Evolutionary conservation across 2,329 filamentous ascomycete species (phyloP), one percentile per base, ranked within the genome.

Genomic region (Neonectria coccinea): DNA sequence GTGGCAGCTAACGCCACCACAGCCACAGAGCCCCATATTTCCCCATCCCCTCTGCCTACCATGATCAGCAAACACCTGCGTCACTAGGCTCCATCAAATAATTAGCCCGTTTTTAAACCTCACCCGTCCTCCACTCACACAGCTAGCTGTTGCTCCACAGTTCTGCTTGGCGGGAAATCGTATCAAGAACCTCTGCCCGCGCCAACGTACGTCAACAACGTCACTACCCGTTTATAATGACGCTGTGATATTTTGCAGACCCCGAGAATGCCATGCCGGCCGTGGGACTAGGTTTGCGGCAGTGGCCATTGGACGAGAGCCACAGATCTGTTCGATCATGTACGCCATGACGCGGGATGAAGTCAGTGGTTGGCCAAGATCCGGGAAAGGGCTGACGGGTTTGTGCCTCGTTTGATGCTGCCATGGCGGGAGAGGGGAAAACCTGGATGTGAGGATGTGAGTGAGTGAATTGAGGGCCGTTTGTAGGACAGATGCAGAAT

Each of bases 301-400:
- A 67, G 29, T 51, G 33, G 39, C 20, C 14, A 68, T 42, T 56
- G 33, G 39, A 22, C 14, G 20, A 66, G 42, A 61, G 36, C 31
- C 45, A 56, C 44, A 67, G 53, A 65, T 67, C 41, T 66, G 14
- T 56, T 31, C 54, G 45, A 59, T 70, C 33, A 51, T 45, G 45
- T 56, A 63, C 57, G 66, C 72, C 68, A 74, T 74, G 72, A 74
- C 72, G 72, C 62, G 68, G 27, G 56, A 67, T 70, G 68, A 72
- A 66, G 70, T 68, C 36, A 67, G 60, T 64, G 53, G 61, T 56
- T 56, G 62, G 55, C 29, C 52, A 59, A 41, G 44, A 56, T 41
- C 54, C n/a, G n/a, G 59, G 36, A 48, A 16, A 33, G 48, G 12
- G 27, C n/a, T 51, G n/a, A 31, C 27, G 10, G 10, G 44, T 31